Evolutionary conservation across 2,329 filamentous ascomycete species (phyloP), one percentile per base, ranked within the genome.

Genomic region (Orbilia brochopaga): DNA sequence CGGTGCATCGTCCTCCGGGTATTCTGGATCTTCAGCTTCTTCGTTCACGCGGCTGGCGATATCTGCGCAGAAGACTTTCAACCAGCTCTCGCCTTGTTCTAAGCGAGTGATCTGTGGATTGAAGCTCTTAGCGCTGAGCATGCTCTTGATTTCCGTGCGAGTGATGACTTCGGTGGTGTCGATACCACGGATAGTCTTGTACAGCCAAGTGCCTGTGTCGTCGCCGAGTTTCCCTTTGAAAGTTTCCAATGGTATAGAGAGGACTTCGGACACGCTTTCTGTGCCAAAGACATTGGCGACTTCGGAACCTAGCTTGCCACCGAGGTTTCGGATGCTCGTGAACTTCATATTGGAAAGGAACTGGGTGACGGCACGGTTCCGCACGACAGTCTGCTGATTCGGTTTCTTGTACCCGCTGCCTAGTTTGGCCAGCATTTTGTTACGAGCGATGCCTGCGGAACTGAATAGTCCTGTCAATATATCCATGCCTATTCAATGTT

Each of bases 101-200:
- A 86, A 81, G 1, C 84, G 88, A 75, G 87, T 90, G 78, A 97
- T 93, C 63, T 85, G 87, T 0, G 94, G 94, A 24, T 90, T 85
- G 77, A 99, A 99, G 0, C 92, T 95, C 78, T 99, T 99, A 19
- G 94, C 92, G 1, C 92, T 97, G 13, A 97, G 83, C 92, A 99
- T 97, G 15, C 90, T 94, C 79, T 97, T 97, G 81, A 97, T 96
- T 77, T 94, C 90, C 0, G 92, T 96, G 57, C 93, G 85, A 27
- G 91, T 86, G 77, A 91, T 97, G 75, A 99, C 91, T 79, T 97
- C 92, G 76, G 89, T 94, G 55, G 83, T 82, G 79, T 99, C 94
- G 72, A 92, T 86, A 0, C 94, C 94, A 10, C 94, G 87, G 59
- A 97, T 88, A 10, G 88, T 89, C 61, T 89, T 87, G 80, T 96